A percentile compares a stretch with the other conserved stretches of the same genome.
These are phyloP conservation scores for Clonostachys rhizophaga DNA, from an alignment of 2,329 filamentous ascomycete genomes.

Conservation along the genomic window DNA sequence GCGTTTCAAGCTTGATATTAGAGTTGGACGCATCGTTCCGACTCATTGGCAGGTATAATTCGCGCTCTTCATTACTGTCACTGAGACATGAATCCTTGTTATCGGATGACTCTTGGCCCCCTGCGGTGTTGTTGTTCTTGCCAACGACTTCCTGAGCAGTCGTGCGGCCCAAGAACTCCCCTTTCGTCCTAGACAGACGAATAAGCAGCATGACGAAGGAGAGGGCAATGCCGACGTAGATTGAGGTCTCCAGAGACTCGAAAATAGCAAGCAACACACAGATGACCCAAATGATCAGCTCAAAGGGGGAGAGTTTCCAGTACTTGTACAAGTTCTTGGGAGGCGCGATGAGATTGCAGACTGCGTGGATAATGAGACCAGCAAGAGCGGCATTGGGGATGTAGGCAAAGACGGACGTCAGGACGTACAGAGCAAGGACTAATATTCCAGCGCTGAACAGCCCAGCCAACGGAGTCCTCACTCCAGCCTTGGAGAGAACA, in stretches of 20 bases:
- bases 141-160: conserved; percentile 9
- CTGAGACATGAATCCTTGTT: background rate
- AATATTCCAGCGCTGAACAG: conserved; percentile 74
- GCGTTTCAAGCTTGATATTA: conserved; percentile 29
- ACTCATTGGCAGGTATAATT: conserved; percentile 34
- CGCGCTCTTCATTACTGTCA: conserved; percentile 8
- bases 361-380: conserved; percentile 79
- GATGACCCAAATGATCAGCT: conserved; percentile 70
- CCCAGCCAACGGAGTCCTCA: conserved; percentile 73
- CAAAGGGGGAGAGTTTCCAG: conserved; percentile 71
- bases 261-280: conserved; percentile 59
- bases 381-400: conserved; percentile 69
- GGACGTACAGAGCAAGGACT: conserved; percentile 70
- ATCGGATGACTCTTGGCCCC: background rate
- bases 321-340: conserved; percentile 73
- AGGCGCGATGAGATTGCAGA: conserved; percentile 70
- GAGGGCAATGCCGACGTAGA: conserved; percentile 40
- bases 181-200: conserved; percentile 39
- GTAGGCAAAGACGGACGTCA: conserved; percentile 76
- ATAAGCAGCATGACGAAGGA: conserved; percentile 37
- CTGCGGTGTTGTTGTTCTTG: background rate
- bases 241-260: conserved; percentile 42
- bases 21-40: conserved; percentile 39
- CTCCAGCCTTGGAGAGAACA: conserved; percentile 80
- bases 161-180: conserved; percentile 38